These are phyloP conservation scores for Remersonia thermophila DNA, from an alignment of 2,329 filamentous ascomycete species.

Conservation along the genomic window DNA sequence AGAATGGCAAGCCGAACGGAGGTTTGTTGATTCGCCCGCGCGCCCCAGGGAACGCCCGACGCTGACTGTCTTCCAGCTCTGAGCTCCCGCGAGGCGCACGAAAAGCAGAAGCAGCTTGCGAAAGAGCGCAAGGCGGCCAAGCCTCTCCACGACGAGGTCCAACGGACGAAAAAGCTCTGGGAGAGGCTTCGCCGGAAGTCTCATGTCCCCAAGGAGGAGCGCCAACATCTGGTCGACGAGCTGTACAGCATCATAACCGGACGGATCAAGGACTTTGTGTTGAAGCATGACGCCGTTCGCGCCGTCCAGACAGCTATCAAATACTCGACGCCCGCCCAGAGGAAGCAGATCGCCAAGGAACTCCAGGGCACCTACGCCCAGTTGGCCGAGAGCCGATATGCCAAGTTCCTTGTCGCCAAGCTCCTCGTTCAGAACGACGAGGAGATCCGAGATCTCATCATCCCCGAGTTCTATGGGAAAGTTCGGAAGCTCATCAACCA, in stretches of 20 bases:
- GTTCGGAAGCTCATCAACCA: slow-evolving; percentile 91
- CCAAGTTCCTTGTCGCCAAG: slow-evolving; percentile 95
- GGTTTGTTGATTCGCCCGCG: slow-evolving; percentile 22
- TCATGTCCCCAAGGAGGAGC: slow-evolving; percentile 79
- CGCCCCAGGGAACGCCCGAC: neutral
- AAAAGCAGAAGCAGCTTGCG: slow-evolving; percentile 79
- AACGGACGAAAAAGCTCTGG: slow-evolving; percentile 92
- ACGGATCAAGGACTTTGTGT: slow-evolving; percentile 84
- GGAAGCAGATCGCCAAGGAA: slow-evolving; percentile 75
- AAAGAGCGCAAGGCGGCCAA: slow-evolving; percentile 86
- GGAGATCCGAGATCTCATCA: slow-evolving; percentile 76
- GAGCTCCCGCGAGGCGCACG: slow-evolving; percentile 75
- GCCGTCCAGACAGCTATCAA: slow-evolving; percentile 96
- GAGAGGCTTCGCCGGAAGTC: slow-evolving; percentile 87
- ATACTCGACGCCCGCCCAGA: slow-evolving; percentile 76
- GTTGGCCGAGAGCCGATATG: slow-evolving; percentile 88
- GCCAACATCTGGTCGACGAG: slow-evolving; percentile 75
- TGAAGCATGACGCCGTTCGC: slow-evolving; percentile 96
- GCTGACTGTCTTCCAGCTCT: slow-evolving; percentile 30
- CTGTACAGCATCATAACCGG: slow-evolving; percentile 86
- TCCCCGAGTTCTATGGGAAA: slow-evolving; percentile 90
- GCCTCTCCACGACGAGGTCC: slow-evolving; percentile 80
- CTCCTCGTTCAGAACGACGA: slow-evolving; percentile 83
- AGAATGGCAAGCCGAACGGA: slow-evolving; percentile 23
- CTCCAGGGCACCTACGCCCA: slow-evolving; percentile 73